phyloP scores from a whole-genome alignment of 2,329 filamentous ascomycete genomes.

The Sphaerulina musiva region DNA sequence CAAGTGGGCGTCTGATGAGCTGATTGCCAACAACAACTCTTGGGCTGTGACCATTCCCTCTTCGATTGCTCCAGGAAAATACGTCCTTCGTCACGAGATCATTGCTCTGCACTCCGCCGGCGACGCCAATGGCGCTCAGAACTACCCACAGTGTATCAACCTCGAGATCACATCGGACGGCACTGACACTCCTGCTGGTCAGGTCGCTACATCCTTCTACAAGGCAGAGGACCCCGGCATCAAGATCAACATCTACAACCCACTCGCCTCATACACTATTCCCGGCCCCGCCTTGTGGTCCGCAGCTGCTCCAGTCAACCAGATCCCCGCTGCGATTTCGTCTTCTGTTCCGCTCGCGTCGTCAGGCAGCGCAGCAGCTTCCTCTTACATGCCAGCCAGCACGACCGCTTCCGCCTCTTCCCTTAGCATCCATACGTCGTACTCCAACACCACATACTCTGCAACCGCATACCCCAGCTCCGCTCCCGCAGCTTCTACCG shows the following conservation, averaged over 20 bases:
- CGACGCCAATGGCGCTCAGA: slow-evolving; percentile 39
- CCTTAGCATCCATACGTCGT: background rate
- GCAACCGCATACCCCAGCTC: background rate
- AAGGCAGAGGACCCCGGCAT: slow-evolving; percentile 53
- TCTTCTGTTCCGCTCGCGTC: background rate
- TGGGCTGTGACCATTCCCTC: slow-evolving; percentile 48
- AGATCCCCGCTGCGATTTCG: background rate
- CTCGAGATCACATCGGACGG: slow-evolving; percentile 52
- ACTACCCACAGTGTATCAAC: slow-evolving; percentile 50
- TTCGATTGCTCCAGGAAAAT: slow-evolving; percentile 50
- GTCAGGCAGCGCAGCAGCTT: slow-evolving; percentile 2
- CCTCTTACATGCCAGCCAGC: slow-evolving; percentile 1
- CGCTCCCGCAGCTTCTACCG: background rate
- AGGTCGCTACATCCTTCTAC: slow-evolving; percentile 50
- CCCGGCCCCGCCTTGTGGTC: slow-evolving; percentile 43
- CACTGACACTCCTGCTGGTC: slow-evolving; percentile 45
- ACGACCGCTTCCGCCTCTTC: slow-evolving; percentile 3
- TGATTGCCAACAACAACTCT: slow-evolving; percentile 44
- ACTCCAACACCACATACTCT: background rate
- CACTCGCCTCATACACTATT: slow-evolving; percentile 43
- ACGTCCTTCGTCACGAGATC: slow-evolving; percentile 54
- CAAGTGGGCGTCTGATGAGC: slow-evolving; percentile 51
- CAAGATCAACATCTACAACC: slow-evolving; percentile 52
- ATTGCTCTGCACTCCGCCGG: slow-evolving; percentile 53
- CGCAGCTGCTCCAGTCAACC: background rate